A percentile compares a stretch with the other conserved stretches of the same genome.
Conservation (phyloP, 257 asterid genomes). For the Primulina huaijiensis region DNA sequence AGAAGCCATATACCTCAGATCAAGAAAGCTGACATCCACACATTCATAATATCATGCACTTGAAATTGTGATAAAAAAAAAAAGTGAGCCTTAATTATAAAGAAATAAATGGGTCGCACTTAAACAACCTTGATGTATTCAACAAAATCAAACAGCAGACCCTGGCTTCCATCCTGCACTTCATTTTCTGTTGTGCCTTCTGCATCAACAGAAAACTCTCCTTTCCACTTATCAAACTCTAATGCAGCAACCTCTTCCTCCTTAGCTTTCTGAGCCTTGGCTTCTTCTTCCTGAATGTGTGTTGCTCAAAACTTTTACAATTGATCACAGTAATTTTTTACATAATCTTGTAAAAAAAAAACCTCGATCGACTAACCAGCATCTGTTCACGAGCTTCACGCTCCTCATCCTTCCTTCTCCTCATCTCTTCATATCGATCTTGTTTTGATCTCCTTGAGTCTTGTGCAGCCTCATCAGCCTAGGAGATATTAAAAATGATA, state of each 20-base stretch:
- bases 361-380: conserved; percentile 56
- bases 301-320: conserved; percentile 14
- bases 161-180: conserved; percentile 78
- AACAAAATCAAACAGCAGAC: conserved; percentile 77
- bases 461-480: conserved; percentile 82
- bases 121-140: conserved; percentile 83
- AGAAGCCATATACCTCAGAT: conserved; percentile 10
- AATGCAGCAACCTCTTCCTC: conserved; percentile 92
- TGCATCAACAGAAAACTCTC: conserved; percentile 89
- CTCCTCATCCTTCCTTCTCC: conserved; percentile 95
- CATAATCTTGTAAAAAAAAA: conserved; percentile 3
- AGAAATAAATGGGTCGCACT: conserved; percentile 12
- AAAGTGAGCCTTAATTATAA: not conserved
- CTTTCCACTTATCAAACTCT: conserved; percentile 97
- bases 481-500: conserved; percentile 30
- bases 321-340: not conserved
- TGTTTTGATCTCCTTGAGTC: conserved; percentile 79
- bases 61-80: not conserved
- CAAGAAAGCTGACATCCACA: conserved; percentile 19
- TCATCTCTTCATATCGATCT: conserved; percentile 85
- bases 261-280: conserved; percentile 72
- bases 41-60: conserved; percentile 5
- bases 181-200: conserved; percentile 93
- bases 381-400: conserved; percentile 85
- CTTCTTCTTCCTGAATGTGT: conserved; percentile 87